Evolutionary conservation across 2,329 filamentous ascomycete genomes (phyloP), one percentile per base, ranked within the genome.

Genomic region (Penicillium frequentans): DNA sequence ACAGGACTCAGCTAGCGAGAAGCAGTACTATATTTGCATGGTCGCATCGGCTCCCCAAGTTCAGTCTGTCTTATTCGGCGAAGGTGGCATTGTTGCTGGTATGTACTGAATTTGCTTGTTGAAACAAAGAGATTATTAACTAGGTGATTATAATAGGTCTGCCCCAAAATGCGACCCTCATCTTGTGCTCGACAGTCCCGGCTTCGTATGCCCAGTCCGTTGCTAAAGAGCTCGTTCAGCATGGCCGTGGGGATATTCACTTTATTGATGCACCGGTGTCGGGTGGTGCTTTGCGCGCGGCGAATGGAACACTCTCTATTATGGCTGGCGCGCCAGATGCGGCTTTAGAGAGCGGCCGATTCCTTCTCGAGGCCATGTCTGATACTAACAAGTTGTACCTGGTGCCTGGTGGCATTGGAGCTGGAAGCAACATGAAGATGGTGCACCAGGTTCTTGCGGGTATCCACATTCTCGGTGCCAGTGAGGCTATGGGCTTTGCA

Each of bases 181-280:
- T 90, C 24, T 80, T 91, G 33, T 89, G 85, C 72, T 90, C 87
- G 2, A 92, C 89, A 0, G 88, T 90, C 1, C 83, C 89, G 0
- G 86, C 86, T 21, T 81, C 82, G 23, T 89, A 89, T 66, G 83
- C 86, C 1, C 81, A 85, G 65, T 81, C 80, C 16, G 81, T 91
- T 10, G 81, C 83, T 21, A 75, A 79, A 53, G 76, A 86, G 63
- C 77, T 91, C 2, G 75, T 77, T 51, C 75, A 79, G 10, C 73
- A 79, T 31, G 84, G 83, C 11, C 79, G 89, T 7, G 70, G 73
- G 2, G 89, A 92, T 67, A 81, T 92, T 29, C 77, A 80, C 49
- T 82, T 91, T 51, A 82, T 93, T 50, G 89, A 91, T 72, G 82
- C 84, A 23, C 89, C 89, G 0, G 89, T 92, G 0, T 90, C 87